phyloP scores from a whole-genome alignment of 352 stramenopile species.

The Phytophthora fragariaefolia region DNA sequence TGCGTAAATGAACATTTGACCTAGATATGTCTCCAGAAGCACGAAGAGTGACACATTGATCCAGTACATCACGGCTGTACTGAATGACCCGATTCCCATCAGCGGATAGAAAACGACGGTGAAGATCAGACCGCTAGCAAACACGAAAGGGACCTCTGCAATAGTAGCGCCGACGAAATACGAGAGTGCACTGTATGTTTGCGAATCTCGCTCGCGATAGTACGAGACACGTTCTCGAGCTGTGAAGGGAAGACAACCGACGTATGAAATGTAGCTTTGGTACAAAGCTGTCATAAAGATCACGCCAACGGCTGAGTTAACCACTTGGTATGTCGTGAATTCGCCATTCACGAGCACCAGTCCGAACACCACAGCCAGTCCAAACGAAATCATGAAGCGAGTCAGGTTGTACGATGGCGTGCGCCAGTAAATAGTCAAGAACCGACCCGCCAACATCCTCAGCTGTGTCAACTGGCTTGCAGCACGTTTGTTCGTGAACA shows the following conservation, averaged over 20 bases:
- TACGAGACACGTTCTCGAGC: conserved; percentile 78
- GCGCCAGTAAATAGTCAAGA: conserved; percentile 47
- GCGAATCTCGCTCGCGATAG: conserved; percentile 86
- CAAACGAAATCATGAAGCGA: conserved; percentile 55
- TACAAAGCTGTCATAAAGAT: conserved; percentile 72
- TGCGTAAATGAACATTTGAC: conserved; percentile 40
- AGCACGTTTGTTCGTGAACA: conserved; percentile 27
- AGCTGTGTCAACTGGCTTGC: conserved; percentile 23
- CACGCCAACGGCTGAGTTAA: conserved; percentile 51
- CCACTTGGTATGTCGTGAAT: conserved; percentile 38
- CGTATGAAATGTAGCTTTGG: conserved; percentile 65
- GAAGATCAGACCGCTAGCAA: conserved; percentile 47
- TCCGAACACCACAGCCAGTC: conserved; percentile 73
- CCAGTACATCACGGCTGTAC: conserved; percentile 47
- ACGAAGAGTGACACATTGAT: conserved; percentile 44
- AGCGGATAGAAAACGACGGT: conserved; percentile 54
- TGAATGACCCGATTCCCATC: conserved; percentile 46
- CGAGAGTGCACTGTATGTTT: conserved; percentile 81
- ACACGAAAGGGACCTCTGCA: conserved; percentile 71
- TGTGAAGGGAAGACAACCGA: conserved; percentile 72
- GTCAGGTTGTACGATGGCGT: conserved; percentile 80
- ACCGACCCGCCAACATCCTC: conserved; percentile 19
- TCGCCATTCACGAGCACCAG: conserved; percentile 52
- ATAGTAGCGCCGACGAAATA: conserved; percentile 77
- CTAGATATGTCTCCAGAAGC: conserved; percentile 45